Conservation (phyloP, 1,284 basidiomycete species). For the Rugosomyces carneus region DNA sequence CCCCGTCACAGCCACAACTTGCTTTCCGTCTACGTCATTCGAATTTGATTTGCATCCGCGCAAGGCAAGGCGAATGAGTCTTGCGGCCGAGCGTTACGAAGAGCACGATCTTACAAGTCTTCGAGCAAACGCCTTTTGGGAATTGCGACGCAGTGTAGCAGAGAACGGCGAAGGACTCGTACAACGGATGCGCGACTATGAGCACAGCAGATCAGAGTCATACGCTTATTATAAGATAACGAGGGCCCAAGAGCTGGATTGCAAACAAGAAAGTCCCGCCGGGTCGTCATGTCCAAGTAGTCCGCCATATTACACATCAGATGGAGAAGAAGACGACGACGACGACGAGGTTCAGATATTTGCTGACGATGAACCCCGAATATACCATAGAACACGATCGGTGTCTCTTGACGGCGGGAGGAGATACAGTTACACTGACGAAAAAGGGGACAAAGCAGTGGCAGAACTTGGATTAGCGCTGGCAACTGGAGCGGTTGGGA, state of each 20-base stretch:
- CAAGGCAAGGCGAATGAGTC: slow-evolving; percentile 17
- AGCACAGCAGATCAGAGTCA: slow-evolving; percentile 41
- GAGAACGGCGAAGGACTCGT: slow-evolving; percentile 62
- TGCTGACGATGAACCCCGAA: slow-evolving; percentile 12
- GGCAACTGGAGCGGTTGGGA: slow-evolving; percentile 62
- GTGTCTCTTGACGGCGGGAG: slow-evolving; percentile 28
- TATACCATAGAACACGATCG: slow-evolving; percentile 31
- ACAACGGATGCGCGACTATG: slow-evolving; percentile 67
- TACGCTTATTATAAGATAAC: slow-evolving; percentile 31
- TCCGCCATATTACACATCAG: neutral
- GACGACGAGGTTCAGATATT: slow-evolving; percentile 56
- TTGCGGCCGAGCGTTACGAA: slow-evolving; percentile 19
- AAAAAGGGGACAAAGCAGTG: slow-evolving; percentile 46
- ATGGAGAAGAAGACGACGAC: slow-evolving; percentile 26
- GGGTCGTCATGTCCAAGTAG: slow-evolving; percentile 14
- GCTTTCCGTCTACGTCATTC: slow-evolving; percentile 49
- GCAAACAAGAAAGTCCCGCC: slow-evolving; percentile 28
- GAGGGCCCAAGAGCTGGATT: slow-evolving; percentile 31
- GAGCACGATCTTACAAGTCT: slow-evolving; percentile 37
- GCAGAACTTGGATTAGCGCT: slow-evolving; percentile 57
- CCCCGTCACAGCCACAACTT: slow-evolving; percentile 23
- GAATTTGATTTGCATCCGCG: slow-evolving; percentile 52
- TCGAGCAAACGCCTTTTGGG: slow-evolving; percentile 56
- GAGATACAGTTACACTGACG: neutral
- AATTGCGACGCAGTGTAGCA: slow-evolving; percentile 53